Evolutionary conservation across 805 yeast genomes (phyloP).

Genomic region (Nakazawaea laoshanensis): DNA sequence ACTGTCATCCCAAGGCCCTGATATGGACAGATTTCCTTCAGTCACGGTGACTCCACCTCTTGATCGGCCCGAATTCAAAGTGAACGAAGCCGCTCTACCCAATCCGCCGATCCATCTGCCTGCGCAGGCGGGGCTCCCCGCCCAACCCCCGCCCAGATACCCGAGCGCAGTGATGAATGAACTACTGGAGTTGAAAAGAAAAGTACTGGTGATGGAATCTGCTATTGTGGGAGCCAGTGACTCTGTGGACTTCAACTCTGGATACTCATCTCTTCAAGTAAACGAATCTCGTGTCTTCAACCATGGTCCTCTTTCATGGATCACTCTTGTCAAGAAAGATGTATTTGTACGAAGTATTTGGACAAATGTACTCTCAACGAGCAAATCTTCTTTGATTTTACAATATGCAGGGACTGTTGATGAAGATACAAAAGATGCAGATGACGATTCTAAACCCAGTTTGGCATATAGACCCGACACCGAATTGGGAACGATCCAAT

Average conservation of each 20-base stretch:
- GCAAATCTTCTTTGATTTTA: conserved; percentile 4
- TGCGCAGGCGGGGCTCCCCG: background rate
- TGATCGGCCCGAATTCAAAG: background rate
- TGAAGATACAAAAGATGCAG: conserved; percentile 8
- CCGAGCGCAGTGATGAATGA: conserved; percentile 1
- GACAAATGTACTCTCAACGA: conserved; percentile 16
- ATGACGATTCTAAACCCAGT: too few species aligned
- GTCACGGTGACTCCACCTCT: background rate
- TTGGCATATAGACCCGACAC: conserved; percentile 13
- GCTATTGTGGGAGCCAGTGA: conserved; percentile 22
- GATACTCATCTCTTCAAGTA: conserved; percentile 32
- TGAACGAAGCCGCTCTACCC: too few species aligned
- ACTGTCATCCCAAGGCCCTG: too few species aligned
- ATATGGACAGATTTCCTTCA: too few species aligned
- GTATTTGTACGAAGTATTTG: conserved; percentile 25
- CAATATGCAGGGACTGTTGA: background rate
- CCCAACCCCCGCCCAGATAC: background rate
- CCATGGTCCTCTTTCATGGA: conserved; percentile 47
- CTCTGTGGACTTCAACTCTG: conserved; percentile 30
- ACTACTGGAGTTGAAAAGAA: conserved; percentile 13
- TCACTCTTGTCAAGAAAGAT: conserved; percentile 40
- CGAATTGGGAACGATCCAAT: conserved; percentile 17
- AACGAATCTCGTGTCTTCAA: conserved; percentile 33
- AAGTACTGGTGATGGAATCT: too few species aligned
- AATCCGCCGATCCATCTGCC: too few species aligned